Base-by-base conservation (phyloP, 108 stramenopile genomes). In the Ochromonas danica region DNA sequence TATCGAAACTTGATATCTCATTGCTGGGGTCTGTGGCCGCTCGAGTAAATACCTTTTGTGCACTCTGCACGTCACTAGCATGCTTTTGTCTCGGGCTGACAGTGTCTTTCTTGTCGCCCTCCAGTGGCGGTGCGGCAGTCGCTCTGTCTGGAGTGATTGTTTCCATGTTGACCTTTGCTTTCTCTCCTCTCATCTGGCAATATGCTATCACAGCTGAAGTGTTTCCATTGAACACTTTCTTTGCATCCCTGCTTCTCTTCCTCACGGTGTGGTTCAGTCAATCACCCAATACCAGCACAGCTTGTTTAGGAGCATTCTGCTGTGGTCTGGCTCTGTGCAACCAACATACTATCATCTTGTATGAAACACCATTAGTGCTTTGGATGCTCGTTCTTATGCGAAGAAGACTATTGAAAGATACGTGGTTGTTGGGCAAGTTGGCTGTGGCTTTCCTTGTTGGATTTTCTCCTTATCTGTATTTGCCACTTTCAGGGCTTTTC, bases 201-300 rank as follows among this genome's bases (percentile, higher is more conserved):
- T 93, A 93, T 82, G 77, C 84, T 35, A 87, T 82, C 3, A 87
- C 89, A 0, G 90, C 93, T 1, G 93, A 93, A 86, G 93, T 93
- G 14, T 93, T 93, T 80, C 90, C 93, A 14, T 84, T 93, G n/a
- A 92, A 93, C 72, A 93, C 90, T 62, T 42, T 90, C 1, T 85
- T 92, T 6, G 80, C 81, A 1, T 78, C 91, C 0, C 33, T 83
- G 28, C 74, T 93, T 1, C 31, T 81, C 2, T 81, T 61, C 36
- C 43, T 79, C 25, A 60, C 83, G 10, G 42, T 80, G 35, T 45
- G 63, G 30, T 91, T 87, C 63, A 71, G 39, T 36, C 40, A 45
- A 2, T 6, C 25, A 35, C 41, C 67, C 0, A 14, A 61, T 27
- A 57, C 40, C 6, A 30, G 0, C n/a, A 40, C 10, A 17, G 71